Percentiles rank a stretch among this genome's conserved stretches.
phyloP scores from a whole-genome alignment of 1,284 basidiomycete genomes.

The Athelia psychrophila region DNA sequence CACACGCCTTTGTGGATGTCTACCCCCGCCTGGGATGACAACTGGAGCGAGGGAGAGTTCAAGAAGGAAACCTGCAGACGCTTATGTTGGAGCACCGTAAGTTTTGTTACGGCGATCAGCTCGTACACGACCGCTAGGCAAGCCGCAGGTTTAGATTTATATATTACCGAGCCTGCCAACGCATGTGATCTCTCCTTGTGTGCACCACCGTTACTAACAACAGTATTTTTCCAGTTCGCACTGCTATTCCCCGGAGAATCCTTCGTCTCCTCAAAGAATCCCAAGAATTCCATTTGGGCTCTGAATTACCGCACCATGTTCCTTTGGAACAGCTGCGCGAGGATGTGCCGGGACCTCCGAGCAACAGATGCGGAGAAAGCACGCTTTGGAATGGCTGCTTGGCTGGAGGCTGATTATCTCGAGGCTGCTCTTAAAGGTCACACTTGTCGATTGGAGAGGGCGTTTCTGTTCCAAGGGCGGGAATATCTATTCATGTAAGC shows the following conservation, averaged over 20 bases:
- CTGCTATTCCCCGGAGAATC: conserved; percentile 71
- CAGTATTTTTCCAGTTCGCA: conserved; percentile 46
- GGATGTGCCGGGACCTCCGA: conserved; percentile 44
- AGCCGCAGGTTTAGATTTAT: conserved; percentile 43
- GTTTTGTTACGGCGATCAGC: conserved; percentile 59
- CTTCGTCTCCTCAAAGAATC: conserved; percentile 27
- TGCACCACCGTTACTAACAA: conserved; percentile 3
- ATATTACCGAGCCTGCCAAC: conserved; percentile 63
- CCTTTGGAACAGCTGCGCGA: conserved; percentile 69
- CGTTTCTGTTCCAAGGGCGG: no score
- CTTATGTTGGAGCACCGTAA: conserved; percentile 67
- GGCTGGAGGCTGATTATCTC: conserved; percentile 74
- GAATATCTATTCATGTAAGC: no score
- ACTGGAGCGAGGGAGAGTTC: conserved; percentile 61
- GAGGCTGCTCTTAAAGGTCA: no score
- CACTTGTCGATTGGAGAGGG: no score
- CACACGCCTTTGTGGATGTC: conserved; percentile 61
- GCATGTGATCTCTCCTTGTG: conserved; percentile 36
- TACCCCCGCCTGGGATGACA: conserved; percentile 60
- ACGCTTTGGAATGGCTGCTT: conserved; percentile 62
- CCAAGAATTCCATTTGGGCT: conserved; percentile 70
- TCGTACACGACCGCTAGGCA: conserved; percentile 53
- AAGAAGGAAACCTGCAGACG: conserved; percentile 69
- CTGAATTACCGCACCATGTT: conserved; percentile 66
- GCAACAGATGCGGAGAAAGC: conserved; percentile 49